Evolutionary conservation across 192 early-diverging fungal species (phyloP), one percentile per base, ranked within the genome.

Genomic region (Diversispora epigaea): DNA sequence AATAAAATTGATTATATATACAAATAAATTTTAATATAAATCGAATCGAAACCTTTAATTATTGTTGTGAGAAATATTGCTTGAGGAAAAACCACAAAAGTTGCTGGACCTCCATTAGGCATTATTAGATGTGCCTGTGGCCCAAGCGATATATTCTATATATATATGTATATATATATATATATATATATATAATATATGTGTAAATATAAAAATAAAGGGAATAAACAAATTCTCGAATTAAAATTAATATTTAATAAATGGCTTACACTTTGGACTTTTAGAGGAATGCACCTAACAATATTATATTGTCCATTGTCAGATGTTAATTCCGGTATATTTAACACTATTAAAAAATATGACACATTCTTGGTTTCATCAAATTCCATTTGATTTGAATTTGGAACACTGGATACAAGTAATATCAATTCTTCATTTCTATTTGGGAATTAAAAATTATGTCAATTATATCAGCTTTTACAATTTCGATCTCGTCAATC

Each of bases 31-130:
- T 6, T 40, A 64, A 7, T 39, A n/a, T n/a, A n/a, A n/a, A n/a
- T n/a, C n/a, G n/a, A 21, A 45, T 4, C 7, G 19, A 14, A 15
- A 75, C 75, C 67, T 76, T 69, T 49, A 12, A 76, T 49, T 40
- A 73, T 21, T 21, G 76, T 73, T 25, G 61, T 57, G 25, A 73
- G 17, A 15, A 73, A 52, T 21, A 77, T 47, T 14, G 70, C 57
- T 8, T 77, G 72, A 17, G 76, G 69, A 19, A 73, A 77, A 44
- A 73, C 45, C 0, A 77, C 76, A 41, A 72, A 77, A 44, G 49
- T 46, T n/a, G 44, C 68, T 12, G 70, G 68, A 12, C 76, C 76
- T 4, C 76, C 76, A 19, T 77, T 73, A 22, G 76, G 76, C 21
- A 77, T 52, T 9, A 72, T 43, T 45, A 77, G 39, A 47, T 55